Conservation (phyloP, 805 yeast species). For the Zygoascus ofunaensis region DNA sequence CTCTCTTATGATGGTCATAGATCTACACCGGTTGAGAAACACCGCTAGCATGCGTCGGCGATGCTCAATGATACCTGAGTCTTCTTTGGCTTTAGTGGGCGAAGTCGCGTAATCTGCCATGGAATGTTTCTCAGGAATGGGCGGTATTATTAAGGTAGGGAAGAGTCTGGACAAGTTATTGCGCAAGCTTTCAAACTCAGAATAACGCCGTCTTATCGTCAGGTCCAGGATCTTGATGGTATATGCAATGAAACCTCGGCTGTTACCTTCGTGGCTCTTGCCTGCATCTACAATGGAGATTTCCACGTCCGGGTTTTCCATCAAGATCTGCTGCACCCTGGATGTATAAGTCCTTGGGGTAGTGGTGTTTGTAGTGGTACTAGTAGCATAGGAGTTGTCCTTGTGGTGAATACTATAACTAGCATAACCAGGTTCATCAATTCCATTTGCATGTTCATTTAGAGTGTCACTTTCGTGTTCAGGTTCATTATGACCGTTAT, state of each 20-base stretch:
- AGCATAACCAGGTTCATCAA: not conserved
- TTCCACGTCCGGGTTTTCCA: slow-evolving; percentile 23
- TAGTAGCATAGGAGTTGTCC: not conserved
- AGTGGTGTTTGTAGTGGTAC: not conserved
- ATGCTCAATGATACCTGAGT: slow-evolving; percentile 43
- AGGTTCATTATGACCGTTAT: not conserved
- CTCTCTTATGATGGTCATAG: slow-evolving; percentile 45
- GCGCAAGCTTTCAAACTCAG: slow-evolving; percentile 83
- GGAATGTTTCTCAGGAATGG: slow-evolving; percentile 83
- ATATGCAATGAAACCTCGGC: slow-evolving; percentile 72
- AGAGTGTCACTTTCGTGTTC: not conserved
- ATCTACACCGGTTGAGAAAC: slow-evolving; percentile 68
- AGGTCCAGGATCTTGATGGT: slow-evolving; percentile 59
- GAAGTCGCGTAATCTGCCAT: slow-evolving; percentile 39
- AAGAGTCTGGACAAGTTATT: slow-evolving; percentile 59
- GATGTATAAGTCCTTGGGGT: slow-evolving; percentile 18
- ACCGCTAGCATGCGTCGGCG: slow-evolving; percentile 66
- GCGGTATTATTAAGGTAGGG: slow-evolving; percentile 82
- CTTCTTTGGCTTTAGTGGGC: slow-evolving; percentile 38
- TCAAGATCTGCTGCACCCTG: slow-evolving; percentile 27
- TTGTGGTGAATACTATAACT: not conserved
- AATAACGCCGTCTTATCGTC: slow-evolving; percentile 72
- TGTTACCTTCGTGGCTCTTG: slow-evolving; percentile 70
- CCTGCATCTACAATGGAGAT: slow-evolving; percentile 69
- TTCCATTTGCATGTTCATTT: not conserved